These are phyloP conservation scores for Nakazawaea siamensis DNA, from an alignment of 805 yeast species.

Conservation along the genomic window DNA sequence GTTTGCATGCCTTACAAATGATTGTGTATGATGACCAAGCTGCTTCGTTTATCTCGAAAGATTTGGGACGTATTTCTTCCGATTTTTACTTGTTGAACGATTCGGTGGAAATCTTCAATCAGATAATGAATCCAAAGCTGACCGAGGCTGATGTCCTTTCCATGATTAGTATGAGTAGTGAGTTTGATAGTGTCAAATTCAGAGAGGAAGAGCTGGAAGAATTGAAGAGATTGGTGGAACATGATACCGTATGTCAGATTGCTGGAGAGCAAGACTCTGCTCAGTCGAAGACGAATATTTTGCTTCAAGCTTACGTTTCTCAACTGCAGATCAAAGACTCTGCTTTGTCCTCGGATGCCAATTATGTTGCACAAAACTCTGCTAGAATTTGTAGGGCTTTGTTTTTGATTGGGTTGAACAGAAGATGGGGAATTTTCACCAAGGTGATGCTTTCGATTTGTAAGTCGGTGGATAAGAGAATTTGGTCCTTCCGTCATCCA, in stretches of 20 bases:
- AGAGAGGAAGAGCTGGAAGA: slow-evolving; percentile 85
- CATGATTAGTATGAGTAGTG: slow-evolving; percentile 86
- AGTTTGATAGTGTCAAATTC: slow-evolving; percentile 82
- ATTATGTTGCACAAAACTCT: slow-evolving; percentile 92
- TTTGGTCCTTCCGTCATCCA: slow-evolving; percentile 92
- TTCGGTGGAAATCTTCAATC: slow-evolving; percentile 83
- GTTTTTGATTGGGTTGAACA: slow-evolving; percentile 74
- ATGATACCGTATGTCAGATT: slow-evolving; percentile 68
- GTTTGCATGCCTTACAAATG: slow-evolving; percentile 86
- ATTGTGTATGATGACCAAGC: slow-evolving; percentile 84
- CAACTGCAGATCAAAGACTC: slow-evolving; percentile 66
- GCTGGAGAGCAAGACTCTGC: slow-evolving; percentile 70
- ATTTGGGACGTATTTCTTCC: slow-evolving; percentile 88
- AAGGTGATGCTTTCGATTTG: slow-evolving; percentile 72
- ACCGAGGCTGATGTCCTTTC: slow-evolving; percentile 89
- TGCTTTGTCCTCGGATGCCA: slow-evolving; percentile 76
- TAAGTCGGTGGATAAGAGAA: slow-evolving; percentile 72
- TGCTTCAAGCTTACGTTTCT: slow-evolving; percentile 84
- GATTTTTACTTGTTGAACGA: slow-evolving; percentile 84
- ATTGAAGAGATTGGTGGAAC: slow-evolving; percentile 50
- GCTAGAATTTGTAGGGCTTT: slow-evolving; percentile 90
- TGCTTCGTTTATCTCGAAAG: slow-evolving; percentile 74
- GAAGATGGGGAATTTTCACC: slow-evolving; percentile 86
- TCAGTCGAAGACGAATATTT: slow-evolving; percentile 79
- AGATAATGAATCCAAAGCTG: slow-evolving; percentile 73